Evolutionary conservation across 495 filamentous ascomycete species (phyloP).

Genomic region (Massariosphaeria phaeospora): DNA sequence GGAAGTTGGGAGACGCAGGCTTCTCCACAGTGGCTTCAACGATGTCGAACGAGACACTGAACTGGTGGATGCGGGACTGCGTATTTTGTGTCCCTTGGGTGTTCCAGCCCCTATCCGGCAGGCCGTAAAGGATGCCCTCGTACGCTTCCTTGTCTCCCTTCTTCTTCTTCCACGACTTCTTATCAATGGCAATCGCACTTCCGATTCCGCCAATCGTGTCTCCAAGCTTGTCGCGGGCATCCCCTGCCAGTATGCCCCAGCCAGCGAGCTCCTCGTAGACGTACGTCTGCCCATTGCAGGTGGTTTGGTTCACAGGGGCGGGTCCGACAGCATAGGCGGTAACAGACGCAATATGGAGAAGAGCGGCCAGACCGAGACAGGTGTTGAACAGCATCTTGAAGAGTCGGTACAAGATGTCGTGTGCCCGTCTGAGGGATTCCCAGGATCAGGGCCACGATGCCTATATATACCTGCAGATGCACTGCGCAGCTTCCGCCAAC

Average conservation of each 20-base stretch:
- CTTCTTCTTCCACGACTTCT: conserved; percentile 57
- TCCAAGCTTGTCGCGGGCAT: conserved; percentile 63
- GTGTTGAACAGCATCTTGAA: conserved; percentile 9
- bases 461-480: too few species aligned
- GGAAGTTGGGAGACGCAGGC: conserved; percentile 60
- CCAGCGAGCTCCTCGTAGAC: conserved; percentile 66
- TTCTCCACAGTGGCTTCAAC: conserved; percentile 50
- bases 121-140: conserved; percentile 56
- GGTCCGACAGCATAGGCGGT: conserved; percentile 5
- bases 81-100: conserved; percentile 73
- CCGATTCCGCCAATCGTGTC: conserved; percentile 71
- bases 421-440: neutral
- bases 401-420: conserved; percentile 1
- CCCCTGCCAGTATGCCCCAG: conserved; percentile 58
- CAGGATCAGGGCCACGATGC: too few species aligned
- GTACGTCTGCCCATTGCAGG: conserved; percentile 61
- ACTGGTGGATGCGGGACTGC: conserved; percentile 69
- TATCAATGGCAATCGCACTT: conserved; percentile 61
- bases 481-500: too few species aligned
- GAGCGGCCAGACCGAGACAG: neutral
- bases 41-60: conserved; percentile 53
- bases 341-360: conserved; percentile 1
- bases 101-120: conserved; percentile 75
- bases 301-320: conserved; percentile 47
- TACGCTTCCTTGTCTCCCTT: conserved; percentile 48